Base-by-base conservation (phyloP, 371 early-diverging fungal species). In the Funneliformis caledonium region DNA sequence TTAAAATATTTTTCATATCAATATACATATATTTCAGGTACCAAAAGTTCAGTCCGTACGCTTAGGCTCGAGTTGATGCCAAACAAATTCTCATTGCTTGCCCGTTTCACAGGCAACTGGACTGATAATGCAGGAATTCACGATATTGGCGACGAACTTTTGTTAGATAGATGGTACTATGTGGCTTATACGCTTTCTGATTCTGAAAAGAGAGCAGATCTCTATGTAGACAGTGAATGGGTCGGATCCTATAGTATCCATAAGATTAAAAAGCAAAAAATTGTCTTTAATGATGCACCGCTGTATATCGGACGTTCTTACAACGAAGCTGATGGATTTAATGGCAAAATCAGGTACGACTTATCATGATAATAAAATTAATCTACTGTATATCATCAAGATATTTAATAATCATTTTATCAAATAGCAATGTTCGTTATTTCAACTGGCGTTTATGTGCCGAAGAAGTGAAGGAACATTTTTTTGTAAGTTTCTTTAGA, bases 391-490 rank as follows among this genome's bases (percentile, higher is more conserved):
- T 42, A 2, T 69, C 26, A 69, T 26, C 26, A 45, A 45, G 12
- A 72, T 48, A 11, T 56, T 33, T 37, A 75, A 22, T 22, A 26
- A 56, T 33, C 61, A 22, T 75, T 75, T 75, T 75, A 59, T 42
- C 33, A 56, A 52, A 50, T 60, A 75, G 75, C 14, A 75, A 75
- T 75, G 22, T 75, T 75, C 75, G 56, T 37, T 75, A 75, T 60
- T 75, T 59, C 59, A 75, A 75, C 61, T 75, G 75, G 75, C 75
- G 75, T 31, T 75, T 75, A 56, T 75, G 26, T 10, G 75, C 59
- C 31, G 75, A 59, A 33, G 75, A 75, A 60, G 75, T 75, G 60
- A 75, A 59, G 33, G 42, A 60, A 75, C 61, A 75, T 42, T 56
- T 19, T 52, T 33, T 75, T 5, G 70, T 70, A 45, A 70, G 45